Conservation (phyloP, 305 asterid species). For the Andrographis paniculata region DNA sequence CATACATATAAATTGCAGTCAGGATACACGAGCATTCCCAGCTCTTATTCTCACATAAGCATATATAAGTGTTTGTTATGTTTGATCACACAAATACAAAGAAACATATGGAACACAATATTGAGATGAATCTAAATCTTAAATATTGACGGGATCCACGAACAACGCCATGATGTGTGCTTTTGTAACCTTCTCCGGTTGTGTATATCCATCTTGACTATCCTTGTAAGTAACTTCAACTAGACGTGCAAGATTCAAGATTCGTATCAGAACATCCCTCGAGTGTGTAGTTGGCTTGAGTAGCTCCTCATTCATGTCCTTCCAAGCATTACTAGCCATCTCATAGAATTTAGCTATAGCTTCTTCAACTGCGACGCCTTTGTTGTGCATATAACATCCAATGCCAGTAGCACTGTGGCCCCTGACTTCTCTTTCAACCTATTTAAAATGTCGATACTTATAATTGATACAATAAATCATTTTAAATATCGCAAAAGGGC, state of each 20-base stretch:
- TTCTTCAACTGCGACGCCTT: conserved; percentile 17
- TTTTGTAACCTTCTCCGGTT: conserved; percentile 21
- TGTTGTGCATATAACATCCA: conserved; percentile 20
- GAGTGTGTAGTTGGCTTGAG: background rate
- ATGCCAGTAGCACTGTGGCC: conserved; percentile 24
- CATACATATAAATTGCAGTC: no score
- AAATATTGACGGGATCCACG: conserved; percentile 13
- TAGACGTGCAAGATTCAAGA: conserved; percentile 7
- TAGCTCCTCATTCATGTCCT: conserved; percentile 22
- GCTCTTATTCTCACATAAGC: no score
- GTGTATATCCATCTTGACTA: conserved; percentile 22
- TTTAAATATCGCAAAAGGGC: no score
- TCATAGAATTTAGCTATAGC: conserved; percentile 15
- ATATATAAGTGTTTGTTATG: no score
- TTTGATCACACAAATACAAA: no score
- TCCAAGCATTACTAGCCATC: conserved; percentile 24
- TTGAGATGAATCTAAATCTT: background rate
- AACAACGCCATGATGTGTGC: conserved; percentile 16
- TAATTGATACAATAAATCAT: no score
- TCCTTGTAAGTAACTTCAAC: conserved; percentile 17
- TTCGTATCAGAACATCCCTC: conserved; percentile 6
- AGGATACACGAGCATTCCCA: no score
- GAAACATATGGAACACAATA: no score
- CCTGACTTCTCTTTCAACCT: conserved; percentile 24
- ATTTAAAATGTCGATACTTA: no score